These are phyloP conservation scores for Oenanthe javanica DNA, from an alignment of 140 eudicot species.

Conservation along the genomic window DNA sequence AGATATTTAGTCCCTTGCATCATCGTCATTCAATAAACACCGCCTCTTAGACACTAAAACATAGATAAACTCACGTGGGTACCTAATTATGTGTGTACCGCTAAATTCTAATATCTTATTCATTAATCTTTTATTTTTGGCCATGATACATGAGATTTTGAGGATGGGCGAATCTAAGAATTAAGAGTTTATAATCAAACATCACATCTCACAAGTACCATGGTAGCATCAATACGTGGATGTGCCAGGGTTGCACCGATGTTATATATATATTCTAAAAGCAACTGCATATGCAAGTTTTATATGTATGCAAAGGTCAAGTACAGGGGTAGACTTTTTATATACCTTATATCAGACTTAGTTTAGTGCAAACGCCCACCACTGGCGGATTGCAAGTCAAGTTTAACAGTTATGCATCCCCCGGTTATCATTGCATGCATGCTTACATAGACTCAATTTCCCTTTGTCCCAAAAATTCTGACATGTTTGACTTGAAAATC, in stretches of 20 bases:
- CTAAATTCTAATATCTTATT: not conserved
- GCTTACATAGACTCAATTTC: too few species aligned
- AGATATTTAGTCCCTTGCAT: not conserved
- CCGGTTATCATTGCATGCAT: not conserved
- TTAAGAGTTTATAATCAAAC: not conserved
- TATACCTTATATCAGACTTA: too few species aligned
- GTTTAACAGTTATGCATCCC: not conserved
- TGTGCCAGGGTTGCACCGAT: not conserved
- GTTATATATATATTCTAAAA: not conserved
- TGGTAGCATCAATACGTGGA: not conserved
- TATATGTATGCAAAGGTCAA: not conserved
- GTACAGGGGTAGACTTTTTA: not conserved
- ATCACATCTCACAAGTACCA: not conserved
- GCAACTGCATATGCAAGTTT: not conserved
- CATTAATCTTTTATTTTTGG: not conserved
- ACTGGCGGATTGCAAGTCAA: too few species aligned
- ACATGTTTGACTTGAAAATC: not conserved
- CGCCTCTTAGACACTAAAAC: not conserved
- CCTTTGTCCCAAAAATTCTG: not conserved
- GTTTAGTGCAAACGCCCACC: too few species aligned
- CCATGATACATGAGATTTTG: not conserved
- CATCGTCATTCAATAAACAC: not conserved
- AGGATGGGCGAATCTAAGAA: not conserved
- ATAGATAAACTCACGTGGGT: not conserved
- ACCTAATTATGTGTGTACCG: not conserved